Evolutionary conservation across 2,329 filamentous ascomycete genomes (phyloP).

Genomic region (Fusarium coicis): DNA sequence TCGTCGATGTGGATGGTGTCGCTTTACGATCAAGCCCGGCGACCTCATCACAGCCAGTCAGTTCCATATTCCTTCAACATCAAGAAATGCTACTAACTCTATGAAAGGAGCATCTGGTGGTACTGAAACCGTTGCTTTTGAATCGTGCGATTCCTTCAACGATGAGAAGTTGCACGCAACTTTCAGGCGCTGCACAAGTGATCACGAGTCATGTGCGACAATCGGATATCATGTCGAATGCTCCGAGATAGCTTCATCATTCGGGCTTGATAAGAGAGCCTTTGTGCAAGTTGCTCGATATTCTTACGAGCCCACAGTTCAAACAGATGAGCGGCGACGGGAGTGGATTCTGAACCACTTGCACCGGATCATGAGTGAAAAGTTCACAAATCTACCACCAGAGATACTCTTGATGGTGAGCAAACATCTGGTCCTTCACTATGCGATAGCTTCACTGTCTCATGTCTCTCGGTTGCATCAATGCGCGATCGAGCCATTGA

Average conservation of each 20-base stretch:
- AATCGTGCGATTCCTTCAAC: not conserved
- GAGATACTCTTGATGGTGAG: constrained; percentile 13
- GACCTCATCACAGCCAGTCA: constrained; percentile 18
- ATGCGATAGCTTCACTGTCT: constrained; percentile 16
- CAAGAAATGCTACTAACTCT: not conserved
- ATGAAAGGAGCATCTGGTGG: constrained; percentile 8
- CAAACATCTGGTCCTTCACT: constrained; percentile 8
- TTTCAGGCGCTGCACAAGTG: constrained; percentile 15
- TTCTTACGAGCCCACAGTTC: constrained; percentile 20
- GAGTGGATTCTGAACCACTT: constrained; percentile 11
- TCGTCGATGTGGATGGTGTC: constrained; percentile 28
- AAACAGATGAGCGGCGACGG: constrained; percentile 7
- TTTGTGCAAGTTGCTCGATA: constrained; percentile 7
- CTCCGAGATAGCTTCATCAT: constrained; percentile 2
- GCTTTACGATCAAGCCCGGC: constrained; percentile 16
- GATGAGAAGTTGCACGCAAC: constrained; percentile 6
- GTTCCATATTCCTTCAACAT: not conserved
- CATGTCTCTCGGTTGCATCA: not conserved
- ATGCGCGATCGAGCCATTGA: constrained; percentile 2
- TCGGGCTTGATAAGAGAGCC: not conserved
- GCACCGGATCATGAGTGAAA: not conserved
- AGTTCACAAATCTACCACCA: constrained; percentile 4
- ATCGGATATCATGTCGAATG: constrained; percentile 24
- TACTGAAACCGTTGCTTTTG: constrained; percentile 7
- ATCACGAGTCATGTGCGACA: constrained; percentile 17